Base-by-base conservation (phyloP, 2,329 filamentous ascomycete genomes). In the Nannizziopsis barbatae region DNA sequence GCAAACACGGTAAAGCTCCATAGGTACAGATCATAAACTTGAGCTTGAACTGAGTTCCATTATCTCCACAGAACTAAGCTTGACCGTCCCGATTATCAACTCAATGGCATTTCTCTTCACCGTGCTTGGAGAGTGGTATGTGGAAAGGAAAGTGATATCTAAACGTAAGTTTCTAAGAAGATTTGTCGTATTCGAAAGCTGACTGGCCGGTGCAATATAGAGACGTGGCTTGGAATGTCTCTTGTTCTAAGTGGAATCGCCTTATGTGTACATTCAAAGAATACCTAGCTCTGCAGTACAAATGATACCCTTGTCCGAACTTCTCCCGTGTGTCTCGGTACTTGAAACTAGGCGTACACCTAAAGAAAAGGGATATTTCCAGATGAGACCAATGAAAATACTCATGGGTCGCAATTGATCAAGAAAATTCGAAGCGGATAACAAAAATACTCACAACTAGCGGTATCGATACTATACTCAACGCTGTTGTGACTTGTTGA, bases 21-120 rank as follows among this genome's bases (percentile, higher is more conserved):
- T n/a, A n/a, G n/a, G n/a, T n/a, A n/a, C n/a, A n/a, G 9, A 12
- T 15, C 14, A 20, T 40, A 2, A 31, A 5, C 12, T 42, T 4
- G 8, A 5, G 3, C 6, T 11, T 42, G 10, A 27, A 27, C 32
- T 47, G 42, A 15, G 11, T 37, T 5, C 5, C 14, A 7, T 45
- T 27, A 4, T 27, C 22, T 7, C 22, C 7, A 3, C 57, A 92
- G 90, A 96, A 66, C 63, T 96, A 57, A 95, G 88, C 61, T 72
- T 96, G 53, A 95, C 89, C 2, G 89, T 96, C 0, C 90, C 90
- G 1, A 92, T 96, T 53, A 89, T 90, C 1, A 96, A 96, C 61
- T 94, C 88, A 0, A 70, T 94, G 60, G 90, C 90, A 0, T 96
- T 96, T 58, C 67, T 96, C n/a, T 96, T 95, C 61, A 96, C 90